Percentiles rank a stretch among this genome's conserved stretches.
Evolutionary conservation across 352 stramenopile species (phyloP).

Genomic region (Elongisporangium senticosum): DNA sequence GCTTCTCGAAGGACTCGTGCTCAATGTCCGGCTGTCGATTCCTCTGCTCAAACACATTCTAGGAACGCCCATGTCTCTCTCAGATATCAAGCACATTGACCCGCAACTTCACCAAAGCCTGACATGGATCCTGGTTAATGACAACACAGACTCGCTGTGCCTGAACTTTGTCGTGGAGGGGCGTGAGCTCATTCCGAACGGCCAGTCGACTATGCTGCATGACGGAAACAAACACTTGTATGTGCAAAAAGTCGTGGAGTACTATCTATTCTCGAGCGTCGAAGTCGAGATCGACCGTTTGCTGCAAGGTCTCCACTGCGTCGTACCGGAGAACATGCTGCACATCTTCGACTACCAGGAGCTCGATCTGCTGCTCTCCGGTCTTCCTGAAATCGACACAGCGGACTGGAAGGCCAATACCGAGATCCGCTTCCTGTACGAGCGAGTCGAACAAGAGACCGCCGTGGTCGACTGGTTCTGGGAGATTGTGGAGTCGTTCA

Average conservation of each 20-base stretch:
- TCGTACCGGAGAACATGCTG: slow-evolving; percentile 93
- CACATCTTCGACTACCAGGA: slow-evolving; percentile 98
- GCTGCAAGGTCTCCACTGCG: slow-evolving; percentile 88
- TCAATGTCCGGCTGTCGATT: slow-evolving; percentile 61
- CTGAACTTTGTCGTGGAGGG: slow-evolving; percentile 63
- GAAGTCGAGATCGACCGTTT: slow-evolving; percentile 80
- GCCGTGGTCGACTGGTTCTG: slow-evolving; percentile 75
- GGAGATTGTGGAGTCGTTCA: slow-evolving; percentile 58
- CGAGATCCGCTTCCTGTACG: slow-evolving; percentile 28
- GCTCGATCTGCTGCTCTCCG: slow-evolving; percentile 81
- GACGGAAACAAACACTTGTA: slow-evolving; percentile 96
- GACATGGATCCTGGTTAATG: slow-evolving; percentile 50
- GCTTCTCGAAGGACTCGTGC: slow-evolving; percentile 63
- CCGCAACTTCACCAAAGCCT: slow-evolving; percentile 70
- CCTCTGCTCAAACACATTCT: slow-evolving; percentile 73
- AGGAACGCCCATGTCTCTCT: slow-evolving; percentile 40
- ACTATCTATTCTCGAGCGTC: slow-evolving; percentile 93
- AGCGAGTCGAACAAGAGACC: slow-evolving; percentile 27
- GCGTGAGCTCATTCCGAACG: slow-evolving; percentile 58
- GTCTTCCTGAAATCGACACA: slow-evolving; percentile 77
- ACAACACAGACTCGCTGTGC: slow-evolving; percentile 39
- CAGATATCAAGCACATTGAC: slow-evolving; percentile 64
- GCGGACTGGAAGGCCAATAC: slow-evolving; percentile 84
- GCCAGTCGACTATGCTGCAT: slow-evolving; percentile 65
- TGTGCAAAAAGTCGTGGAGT: slow-evolving; percentile 89